A percentile compares a stretch with the other conserved stretches of the same genome.
phyloP scores from a whole-genome alignment of 2,329 filamentous ascomycete genomes.

The Nothomitra cinnamomea region DNA sequence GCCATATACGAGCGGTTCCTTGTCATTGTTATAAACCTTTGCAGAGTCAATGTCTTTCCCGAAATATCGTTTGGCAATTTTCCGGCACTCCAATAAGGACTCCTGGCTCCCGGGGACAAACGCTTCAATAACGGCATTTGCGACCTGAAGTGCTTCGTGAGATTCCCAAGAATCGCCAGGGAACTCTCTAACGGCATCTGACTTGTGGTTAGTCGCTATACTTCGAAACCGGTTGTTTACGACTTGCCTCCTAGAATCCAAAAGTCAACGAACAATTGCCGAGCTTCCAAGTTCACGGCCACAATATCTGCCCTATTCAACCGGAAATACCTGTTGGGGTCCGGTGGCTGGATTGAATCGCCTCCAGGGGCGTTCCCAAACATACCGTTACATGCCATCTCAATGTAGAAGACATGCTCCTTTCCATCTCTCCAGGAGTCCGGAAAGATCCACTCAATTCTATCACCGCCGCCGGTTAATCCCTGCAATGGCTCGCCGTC shows the following conservation, averaged over 20 bases:
- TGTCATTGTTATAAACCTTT: constrained; percentile 64
- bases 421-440: constrained; percentile 66
- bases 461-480: constrained; percentile 74
- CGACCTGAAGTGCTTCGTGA: constrained; percentile 68
- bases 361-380: constrained; percentile 82
- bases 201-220: neutral
- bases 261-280: constrained; percentile 75
- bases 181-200: constrained; percentile 80
- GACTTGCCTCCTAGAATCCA: constrained; percentile 60
- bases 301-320: constrained; percentile 70
- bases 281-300: constrained; percentile 71
- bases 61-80: constrained; percentile 70
- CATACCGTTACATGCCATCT: constrained; percentile 98
- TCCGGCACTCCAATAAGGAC: constrained; percentile 61
- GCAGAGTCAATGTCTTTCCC: constrained; percentile 66
- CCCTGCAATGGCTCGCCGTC: constrained; percentile 85
- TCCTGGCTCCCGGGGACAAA: constrained; percentile 66
- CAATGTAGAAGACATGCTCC: constrained; percentile 80
- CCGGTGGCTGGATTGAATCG: constrained; percentile 74
- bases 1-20: constrained; percentile 62
- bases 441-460: constrained; percentile 82
- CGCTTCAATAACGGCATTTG: constrained; percentile 75
- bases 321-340: constrained; percentile 66
- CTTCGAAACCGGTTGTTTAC: neutral
- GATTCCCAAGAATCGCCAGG: constrained; percentile 76